These are phyloP conservation scores for Nakazawaea sp. DNA, from an alignment of 805 yeast species.

Conservation along the genomic window DNA sequence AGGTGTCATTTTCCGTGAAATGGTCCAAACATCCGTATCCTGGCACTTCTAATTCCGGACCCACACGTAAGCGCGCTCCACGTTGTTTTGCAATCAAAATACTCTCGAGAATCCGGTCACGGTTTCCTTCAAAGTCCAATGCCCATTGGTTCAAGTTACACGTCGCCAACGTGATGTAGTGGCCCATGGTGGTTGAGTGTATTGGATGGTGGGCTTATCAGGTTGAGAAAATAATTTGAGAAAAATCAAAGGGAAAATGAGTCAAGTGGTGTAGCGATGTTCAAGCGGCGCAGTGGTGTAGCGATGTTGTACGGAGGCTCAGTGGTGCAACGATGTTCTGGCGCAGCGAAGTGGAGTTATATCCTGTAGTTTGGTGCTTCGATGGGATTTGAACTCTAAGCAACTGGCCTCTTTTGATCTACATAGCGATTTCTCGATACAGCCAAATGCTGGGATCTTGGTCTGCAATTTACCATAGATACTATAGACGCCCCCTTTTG, in stretches of 20 bases:
- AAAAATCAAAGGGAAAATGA: not conserved
- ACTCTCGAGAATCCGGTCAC: slow-evolving; percentile 83
- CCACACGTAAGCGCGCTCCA: slow-evolving; percentile 83
- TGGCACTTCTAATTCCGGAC: slow-evolving; percentile 92
- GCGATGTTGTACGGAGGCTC: too few species aligned
- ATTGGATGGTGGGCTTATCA: too few species aligned
- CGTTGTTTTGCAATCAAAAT: slow-evolving; percentile 67
- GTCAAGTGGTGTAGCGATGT: not conserved
- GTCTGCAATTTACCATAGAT: too few species aligned
- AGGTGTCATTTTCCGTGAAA: slow-evolving; percentile 83
- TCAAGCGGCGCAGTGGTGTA: too few species aligned
- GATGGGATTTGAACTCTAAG: too few species aligned
- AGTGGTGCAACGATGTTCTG: too few species aligned
- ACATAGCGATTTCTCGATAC: too few species aligned
- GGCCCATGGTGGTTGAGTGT: slow-evolving; percentile 67
- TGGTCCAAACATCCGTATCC: slow-evolving; percentile 96
- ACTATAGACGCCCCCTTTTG: too few species aligned
- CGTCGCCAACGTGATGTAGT: slow-evolving; percentile 82
- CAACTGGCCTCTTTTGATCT: too few species aligned
- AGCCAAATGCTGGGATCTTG: too few species aligned
- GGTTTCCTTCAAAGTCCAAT: slow-evolving; percentile 92
- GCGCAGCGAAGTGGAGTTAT: too few species aligned
- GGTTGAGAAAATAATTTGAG: slow-evolving; percentile 7
- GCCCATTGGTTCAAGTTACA: slow-evolving; percentile 99
- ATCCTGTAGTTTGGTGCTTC: too few species aligned